Evolutionary conservation across 768 basidiomycete genomes (phyloP).

Genomic region (Imleria badia): DNA sequence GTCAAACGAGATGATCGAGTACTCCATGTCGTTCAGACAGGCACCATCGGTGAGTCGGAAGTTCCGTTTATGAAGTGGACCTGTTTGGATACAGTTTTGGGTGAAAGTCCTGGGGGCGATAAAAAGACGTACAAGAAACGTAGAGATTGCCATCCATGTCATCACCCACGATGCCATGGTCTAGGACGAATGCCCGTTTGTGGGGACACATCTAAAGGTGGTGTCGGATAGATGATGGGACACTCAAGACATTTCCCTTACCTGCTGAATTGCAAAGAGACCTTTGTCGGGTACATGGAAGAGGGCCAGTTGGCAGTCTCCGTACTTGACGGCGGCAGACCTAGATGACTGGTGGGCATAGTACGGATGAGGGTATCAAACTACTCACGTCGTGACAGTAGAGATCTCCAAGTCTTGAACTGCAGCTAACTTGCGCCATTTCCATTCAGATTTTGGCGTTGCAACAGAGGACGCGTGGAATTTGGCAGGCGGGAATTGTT

Average conservation of each 20-base stretch:
- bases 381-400: slow-evolving; percentile 46
- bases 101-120: neutral
- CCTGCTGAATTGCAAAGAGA: slow-evolving; percentile 69
- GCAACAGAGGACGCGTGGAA: slow-evolving; percentile 39
- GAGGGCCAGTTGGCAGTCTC: slow-evolving; percentile 66
- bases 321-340: slow-evolving; percentile 56
- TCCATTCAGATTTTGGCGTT: slow-evolving; percentile 52
- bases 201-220: slow-evolving; percentile 43
- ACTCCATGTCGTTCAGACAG: slow-evolving; percentile 59
- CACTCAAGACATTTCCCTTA: slow-evolving; percentile 28
- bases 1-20: slow-evolving; percentile 62
- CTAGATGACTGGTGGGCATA: slow-evolving; percentile 16
- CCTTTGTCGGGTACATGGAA: slow-evolving; percentile 61
- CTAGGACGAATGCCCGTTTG: slow-evolving; percentile 66
- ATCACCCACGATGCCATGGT: slow-evolving; percentile 68
- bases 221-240: neutral
- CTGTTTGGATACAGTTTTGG: slow-evolving; percentile 17
- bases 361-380: neutral
- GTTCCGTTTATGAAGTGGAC: slow-evolving; percentile 69
- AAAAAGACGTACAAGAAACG: slow-evolving; percentile 42
- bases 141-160: slow-evolving; percentile 52
- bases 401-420: slow-evolving; percentile 49
- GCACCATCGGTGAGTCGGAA: slow-evolving; percentile 55
- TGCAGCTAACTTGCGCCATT: slow-evolving; percentile 52
- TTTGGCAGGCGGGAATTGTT: slow-evolving; percentile 49